These are phyloP conservation scores for Talaromyces borbonicus DNA, from an alignment of 495 filamentous ascomycete genomes.

Conservation along the genomic window DNA sequence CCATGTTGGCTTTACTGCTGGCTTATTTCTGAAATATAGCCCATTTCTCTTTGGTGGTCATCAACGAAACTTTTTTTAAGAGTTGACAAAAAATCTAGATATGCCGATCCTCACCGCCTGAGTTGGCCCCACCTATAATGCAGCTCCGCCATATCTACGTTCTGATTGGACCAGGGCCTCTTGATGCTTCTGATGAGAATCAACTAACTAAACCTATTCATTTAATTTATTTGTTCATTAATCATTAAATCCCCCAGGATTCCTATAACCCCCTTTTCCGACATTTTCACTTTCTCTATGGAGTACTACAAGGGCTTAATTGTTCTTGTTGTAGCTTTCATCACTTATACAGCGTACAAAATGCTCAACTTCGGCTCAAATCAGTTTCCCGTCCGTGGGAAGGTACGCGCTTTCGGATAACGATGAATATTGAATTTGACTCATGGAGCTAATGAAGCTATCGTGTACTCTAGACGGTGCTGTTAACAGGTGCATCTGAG, in stretches of 20 bases:
- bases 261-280: conserved; percentile 1
- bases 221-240: too few relatives aligned
- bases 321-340: conserved; percentile 35
- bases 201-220: too few relatives aligned
- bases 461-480: conserved; percentile 74
- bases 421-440: neutral
- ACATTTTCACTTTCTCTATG: conserved; percentile 17
- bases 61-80: neutral
- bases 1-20: neutral
- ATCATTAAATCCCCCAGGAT: too few relatives aligned
- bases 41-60: neutral
- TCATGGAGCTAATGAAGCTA: too few relatives aligned
- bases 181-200: too few relatives aligned
- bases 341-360: conserved; percentile 33
- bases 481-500: conserved; percentile 88
- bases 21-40: neutral
- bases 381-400: conserved; percentile 71
- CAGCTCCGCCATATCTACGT: too few relatives aligned
- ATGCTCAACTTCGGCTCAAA: conserved; percentile 68
- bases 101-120: conserved; percentile 19
- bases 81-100: conserved; percentile 2
- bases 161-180: too few relatives aligned
- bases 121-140: too few relatives aligned
- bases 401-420: conserved; percentile 39
- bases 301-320: conserved; percentile 19